Evolutionary conservation across 106 monocot genomes (phyloP), one percentile per base, ranked within the genome.

Genomic region (Agapanthus africanus): DNA sequence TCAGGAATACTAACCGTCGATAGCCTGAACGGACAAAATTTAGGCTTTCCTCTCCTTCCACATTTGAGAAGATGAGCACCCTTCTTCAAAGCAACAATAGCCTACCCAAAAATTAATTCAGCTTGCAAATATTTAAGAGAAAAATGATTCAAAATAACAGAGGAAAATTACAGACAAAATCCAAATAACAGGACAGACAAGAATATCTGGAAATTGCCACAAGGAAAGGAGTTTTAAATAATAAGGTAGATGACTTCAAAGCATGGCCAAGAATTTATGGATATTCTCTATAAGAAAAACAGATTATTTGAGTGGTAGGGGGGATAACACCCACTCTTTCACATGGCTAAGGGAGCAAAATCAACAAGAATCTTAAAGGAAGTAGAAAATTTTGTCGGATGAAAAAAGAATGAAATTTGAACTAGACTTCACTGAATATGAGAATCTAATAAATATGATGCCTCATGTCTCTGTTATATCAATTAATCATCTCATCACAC

Each of bases 11-110:
- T 74, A 73, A 87, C 90, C 37, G 73, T 60, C 9, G 87, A 86
- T 6, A 87, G 77, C 71, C 87, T 81, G 70, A 91, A 87, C 63
- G 81, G 75, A 35, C 76, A 79, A 73, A 91, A 84, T 59, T 81
- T 79, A 7, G 81, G 87, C 59, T 84, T 87, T 50, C 84, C 87
- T 70, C 83, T 91, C 70, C 81, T 84, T 18, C 83, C 87, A 71
- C 81, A 87, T 77, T 87, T 87, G 73, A 87, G 66, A 70, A 91
- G 68, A 77, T 91, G 81, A n/a, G 87, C 77, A 68, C 87, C 90
- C 62, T 79, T 91, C 77, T 81, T 91, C 66, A 91, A 63, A 63
- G 75, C 65, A 25, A 87, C 70, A 79, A 91, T 78, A 31, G 90
- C 90, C 90, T 87, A 54, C 32, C 27, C 14, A 71, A 47, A 16